These are phyloP conservation scores for Arthroderma uncinatum DNA, from an alignment of 2,329 filamentous ascomycete species.

Conservation along the genomic window DNA sequence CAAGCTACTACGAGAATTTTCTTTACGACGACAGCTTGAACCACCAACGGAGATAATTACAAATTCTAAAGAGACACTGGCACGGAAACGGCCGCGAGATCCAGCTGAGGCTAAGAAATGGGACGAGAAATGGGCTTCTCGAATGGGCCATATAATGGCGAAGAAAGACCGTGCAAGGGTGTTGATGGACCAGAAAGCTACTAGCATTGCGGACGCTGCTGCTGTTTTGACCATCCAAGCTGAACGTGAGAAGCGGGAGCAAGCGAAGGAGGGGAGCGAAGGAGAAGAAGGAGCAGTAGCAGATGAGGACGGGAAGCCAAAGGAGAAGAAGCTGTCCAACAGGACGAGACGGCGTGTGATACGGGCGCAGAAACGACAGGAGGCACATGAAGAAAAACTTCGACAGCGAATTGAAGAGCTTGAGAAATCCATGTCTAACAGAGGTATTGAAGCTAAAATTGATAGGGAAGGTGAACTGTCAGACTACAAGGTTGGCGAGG, in stretches of 20 bases:
- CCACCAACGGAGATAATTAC: constrained; percentile 38
- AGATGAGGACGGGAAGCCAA: not conserved
- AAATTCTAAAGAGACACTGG: constrained; percentile 34
- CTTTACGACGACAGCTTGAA: constrained; percentile 46
- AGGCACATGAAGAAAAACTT: constrained; percentile 17
- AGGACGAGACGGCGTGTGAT: constrained; percentile 24
- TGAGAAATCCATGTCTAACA: constrained; percentile 15
- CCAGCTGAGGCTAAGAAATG: constrained; percentile 31
- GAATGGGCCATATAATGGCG: constrained; percentile 35
- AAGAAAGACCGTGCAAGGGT: constrained; percentile 41
- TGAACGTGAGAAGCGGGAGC: constrained; percentile 11
- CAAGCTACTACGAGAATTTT: constrained; percentile 49
- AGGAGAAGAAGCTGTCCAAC: constrained; percentile 23
- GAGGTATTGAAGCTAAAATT: constrained; percentile 22
- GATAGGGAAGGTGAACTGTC: constrained; percentile 16
- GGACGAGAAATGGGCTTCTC: constrained; percentile 30
- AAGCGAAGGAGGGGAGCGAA: constrained; percentile 13
- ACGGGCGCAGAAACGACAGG: constrained; percentile 21
- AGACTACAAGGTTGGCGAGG: constrained; percentile 20
- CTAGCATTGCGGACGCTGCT: constrained; percentile 49
- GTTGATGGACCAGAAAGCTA: constrained; percentile 56
- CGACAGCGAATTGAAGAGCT: constrained; percentile 20
- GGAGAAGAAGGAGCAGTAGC: constrained; percentile 6
- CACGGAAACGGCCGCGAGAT: constrained; percentile 29
- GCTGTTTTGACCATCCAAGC: constrained; percentile 39